These are phyloP conservation scores for Puccinia triticina DNA, from an alignment of 1,284 basidiomycete species.

Conservation along the genomic window DNA sequence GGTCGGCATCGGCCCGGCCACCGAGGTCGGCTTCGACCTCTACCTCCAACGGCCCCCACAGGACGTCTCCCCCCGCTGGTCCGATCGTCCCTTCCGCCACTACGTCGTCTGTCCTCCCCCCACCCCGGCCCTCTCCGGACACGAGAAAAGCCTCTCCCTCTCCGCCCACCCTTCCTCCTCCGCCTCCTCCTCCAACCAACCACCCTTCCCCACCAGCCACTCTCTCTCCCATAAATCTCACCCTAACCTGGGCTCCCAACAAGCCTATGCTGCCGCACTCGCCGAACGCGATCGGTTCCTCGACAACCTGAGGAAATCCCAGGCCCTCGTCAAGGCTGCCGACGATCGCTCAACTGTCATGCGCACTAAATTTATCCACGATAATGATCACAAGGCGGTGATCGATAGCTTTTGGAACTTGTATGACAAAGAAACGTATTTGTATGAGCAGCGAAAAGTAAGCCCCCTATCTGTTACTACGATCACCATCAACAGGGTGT, in stretches of 20 bases:
- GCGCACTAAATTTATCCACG: constrained; percentile 44
- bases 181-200: constrained; percentile 65
- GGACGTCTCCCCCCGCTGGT: constrained; percentile 46
- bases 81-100: constrained; percentile 27
- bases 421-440: constrained; percentile 50
- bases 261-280: constrained; percentile 69
- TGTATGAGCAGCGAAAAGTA: constrained; percentile 50
- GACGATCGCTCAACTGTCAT: constrained; percentile 51
- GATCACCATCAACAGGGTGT: background rate
- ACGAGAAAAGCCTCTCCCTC: constrained; percentile 77
- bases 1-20: constrained; percentile 3
- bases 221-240: constrained; percentile 76
- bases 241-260: constrained; percentile 71
- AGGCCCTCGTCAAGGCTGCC: constrained; percentile 66
- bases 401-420: constrained; percentile 51
- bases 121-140: constrained; percentile 42
- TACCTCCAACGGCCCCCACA: constrained; percentile 54
- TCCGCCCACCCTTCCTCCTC: constrained; percentile 68
- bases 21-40: constrained; percentile 49
- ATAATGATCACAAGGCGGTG: constrained; percentile 10
- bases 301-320: constrained; percentile 79
- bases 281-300: constrained; percentile 77
- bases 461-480: background rate
- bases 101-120: constrained; percentile 47
- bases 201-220: constrained; percentile 75